A percentile compares a stretch with the other conserved stretches of the same genome.
Conservation (phyloP, 1,139 yeast genomes). For the Hyphopichia burtonii region DNA sequence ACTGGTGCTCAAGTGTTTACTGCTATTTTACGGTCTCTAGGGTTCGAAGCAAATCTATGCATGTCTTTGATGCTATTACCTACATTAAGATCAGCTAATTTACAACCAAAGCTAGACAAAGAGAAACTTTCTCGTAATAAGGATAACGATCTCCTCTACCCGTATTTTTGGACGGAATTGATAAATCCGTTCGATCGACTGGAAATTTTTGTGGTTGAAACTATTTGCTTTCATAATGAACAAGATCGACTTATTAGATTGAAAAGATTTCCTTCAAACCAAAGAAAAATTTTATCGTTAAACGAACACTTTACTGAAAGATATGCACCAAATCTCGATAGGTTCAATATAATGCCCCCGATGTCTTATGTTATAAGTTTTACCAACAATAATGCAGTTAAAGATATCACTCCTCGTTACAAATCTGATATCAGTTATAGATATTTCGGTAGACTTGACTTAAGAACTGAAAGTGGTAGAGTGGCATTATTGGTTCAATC, state of each 20-base stretch:
- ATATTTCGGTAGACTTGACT: conserved; percentile 30
- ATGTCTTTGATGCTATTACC: conserved; percentile 35
- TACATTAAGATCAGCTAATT: conserved; percentile 9
- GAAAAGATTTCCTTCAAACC: conserved; percentile 10
- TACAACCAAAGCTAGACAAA: conserved; percentile 26
- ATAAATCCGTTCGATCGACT: conserved; percentile 29
- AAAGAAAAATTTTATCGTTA: conserved; percentile 2
- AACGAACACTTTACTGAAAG: conserved; percentile 13
- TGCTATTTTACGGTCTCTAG: conserved; percentile 28
- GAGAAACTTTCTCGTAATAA: conserved; percentile 22
- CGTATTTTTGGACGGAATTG: conserved; percentile 43
- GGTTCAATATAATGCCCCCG: conserved; percentile 28
- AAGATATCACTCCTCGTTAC: conserved; percentile 37
- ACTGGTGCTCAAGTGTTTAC: conserved; percentile 39
- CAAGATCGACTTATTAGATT: conserved; percentile 24
- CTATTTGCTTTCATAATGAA: conserved; percentile 33
- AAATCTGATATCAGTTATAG: conserved; percentile 35
- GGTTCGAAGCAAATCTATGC: conserved; percentile 32
- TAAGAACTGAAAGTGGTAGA: conserved; percentile 31
- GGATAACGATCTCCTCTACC: conserved; percentile 37
- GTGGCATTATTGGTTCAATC: conserved; percentile 27
- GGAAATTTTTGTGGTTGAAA: conserved; percentile 30
- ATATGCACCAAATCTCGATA: conserved; percentile 23
- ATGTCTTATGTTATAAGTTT: conserved; percentile 34
- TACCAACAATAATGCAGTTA: conserved; percentile 15